A percentile compares a stretch with the other conserved stretches of the same genome.
These are phyloP conservation scores for Tripidium arundinaceum DNA, from an alignment of 202 grass and related monocot genomes.

Conservation along the genomic window DNA sequence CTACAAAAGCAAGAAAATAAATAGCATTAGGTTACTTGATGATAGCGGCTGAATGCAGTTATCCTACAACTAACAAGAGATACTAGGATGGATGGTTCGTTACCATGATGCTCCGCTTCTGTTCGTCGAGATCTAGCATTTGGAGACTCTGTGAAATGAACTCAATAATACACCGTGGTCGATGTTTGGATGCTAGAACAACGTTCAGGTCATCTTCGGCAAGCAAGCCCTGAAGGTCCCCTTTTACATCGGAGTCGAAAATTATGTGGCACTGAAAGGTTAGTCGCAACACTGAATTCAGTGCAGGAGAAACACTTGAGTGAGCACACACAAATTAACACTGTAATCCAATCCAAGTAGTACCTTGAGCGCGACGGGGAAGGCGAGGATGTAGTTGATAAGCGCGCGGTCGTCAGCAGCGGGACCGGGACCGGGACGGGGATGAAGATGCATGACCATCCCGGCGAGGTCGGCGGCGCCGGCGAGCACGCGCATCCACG, in stretches of 20 bases:
- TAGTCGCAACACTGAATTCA: not conserved
- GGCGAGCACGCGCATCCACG: conserved; percentile 70
- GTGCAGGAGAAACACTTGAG: no score
- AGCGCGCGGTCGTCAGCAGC: conserved; percentile 20
- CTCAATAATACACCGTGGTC: conserved; percentile 71
- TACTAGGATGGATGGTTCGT: not conserved
- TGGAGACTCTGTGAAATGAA: conserved; percentile 79
- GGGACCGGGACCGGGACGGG: no score
- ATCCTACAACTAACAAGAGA: not conserved
- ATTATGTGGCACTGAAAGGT: conserved; percentile 87
- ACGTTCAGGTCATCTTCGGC: conserved; percentile 63
- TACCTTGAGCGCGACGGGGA: conserved; percentile 91
- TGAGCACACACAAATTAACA: no score
- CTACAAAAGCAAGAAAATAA: conserved; percentile 38
- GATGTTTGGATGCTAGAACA: conserved; percentile 66
- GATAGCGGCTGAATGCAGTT: not conserved
- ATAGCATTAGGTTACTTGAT: conserved; percentile 27
- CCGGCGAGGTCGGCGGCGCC: conserved; percentile 60
- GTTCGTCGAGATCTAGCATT: conserved; percentile 68
- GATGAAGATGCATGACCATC: conserved; percentile 56
- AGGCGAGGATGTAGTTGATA: conserved; percentile 84
- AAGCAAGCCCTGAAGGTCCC: conserved; percentile 66
- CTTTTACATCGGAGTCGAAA: conserved; percentile 54
- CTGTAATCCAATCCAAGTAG: not conserved
- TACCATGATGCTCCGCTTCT: conserved; percentile 64